phyloP scores from a whole-genome alignment of 2,329 filamentous ascomycete species.

The Aspergillus fumigatus region DNA sequence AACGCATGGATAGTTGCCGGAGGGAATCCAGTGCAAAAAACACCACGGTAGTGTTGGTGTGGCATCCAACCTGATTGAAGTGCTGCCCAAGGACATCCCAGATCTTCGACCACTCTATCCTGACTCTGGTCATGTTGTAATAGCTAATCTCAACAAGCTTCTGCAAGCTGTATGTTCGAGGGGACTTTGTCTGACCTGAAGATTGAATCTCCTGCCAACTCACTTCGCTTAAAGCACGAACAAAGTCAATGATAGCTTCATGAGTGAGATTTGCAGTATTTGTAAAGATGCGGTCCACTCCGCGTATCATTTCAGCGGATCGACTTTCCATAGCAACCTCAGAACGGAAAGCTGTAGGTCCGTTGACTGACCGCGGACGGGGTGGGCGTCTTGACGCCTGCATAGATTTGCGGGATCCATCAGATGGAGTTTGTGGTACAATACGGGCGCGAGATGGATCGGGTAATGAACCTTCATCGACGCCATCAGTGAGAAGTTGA shows the following conservation, averaged over 20 bases:
- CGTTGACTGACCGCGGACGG: constrained; percentile 43
- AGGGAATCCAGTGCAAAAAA: constrained; percentile 96
- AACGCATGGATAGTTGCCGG: constrained; percentile 93
- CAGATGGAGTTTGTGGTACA: constrained; percentile 51
- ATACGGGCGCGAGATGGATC: constrained; percentile 84
- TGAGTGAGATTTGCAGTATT: constrained; percentile 91
- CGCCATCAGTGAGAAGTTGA: constrained; percentile 89
- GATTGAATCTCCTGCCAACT: constrained; percentile 99
- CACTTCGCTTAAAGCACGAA: constrained; percentile 85
- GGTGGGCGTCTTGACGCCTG: constrained; percentile 50
- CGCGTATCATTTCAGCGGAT: constrained; percentile 87
- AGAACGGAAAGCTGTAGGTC: constrained; percentile 56
- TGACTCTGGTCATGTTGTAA: constrained; percentile 98
- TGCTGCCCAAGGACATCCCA: constrained; percentile 98
- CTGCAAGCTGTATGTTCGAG: constrained; percentile 92
- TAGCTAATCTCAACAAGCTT: constrained; percentile 99
- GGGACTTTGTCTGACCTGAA: constrained; percentile 90
- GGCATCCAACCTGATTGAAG: constrained; percentile 96
- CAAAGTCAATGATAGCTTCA: constrained; percentile 93
- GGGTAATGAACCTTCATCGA: constrained; percentile 86
- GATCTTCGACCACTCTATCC: constrained; percentile 97
- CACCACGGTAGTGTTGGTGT: constrained; percentile 92
- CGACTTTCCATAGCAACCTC: constrained; percentile 90
- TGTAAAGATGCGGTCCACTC: constrained; percentile 93
- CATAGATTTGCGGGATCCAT: constrained; percentile 62